Evolutionary conservation across 2,329 filamentous ascomycete genomes (phyloP).

Genomic region (Cladophialophora yegresii): DNA sequence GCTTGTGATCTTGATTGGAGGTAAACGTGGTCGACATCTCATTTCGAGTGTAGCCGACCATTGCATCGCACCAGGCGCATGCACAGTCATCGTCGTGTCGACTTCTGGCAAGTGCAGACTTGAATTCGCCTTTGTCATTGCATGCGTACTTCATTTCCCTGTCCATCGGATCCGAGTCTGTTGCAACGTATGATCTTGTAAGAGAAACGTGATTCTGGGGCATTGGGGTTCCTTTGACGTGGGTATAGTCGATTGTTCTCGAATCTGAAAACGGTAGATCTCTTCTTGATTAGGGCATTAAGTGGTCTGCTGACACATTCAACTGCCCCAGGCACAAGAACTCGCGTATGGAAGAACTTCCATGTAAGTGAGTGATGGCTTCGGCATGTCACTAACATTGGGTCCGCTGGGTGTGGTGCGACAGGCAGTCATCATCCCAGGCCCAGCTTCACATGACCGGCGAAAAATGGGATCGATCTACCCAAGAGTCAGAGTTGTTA

Average conservation of each 20-base stretch:
- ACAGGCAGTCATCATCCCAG: background rate
- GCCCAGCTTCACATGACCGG: background rate
- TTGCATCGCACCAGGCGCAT: background rate
- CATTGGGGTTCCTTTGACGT: background rate
- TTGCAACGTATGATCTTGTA: background rate
- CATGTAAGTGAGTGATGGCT: background rate
- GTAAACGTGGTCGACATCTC: background rate
- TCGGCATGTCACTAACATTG: background rate
- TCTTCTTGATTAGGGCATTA: too few species aligned
- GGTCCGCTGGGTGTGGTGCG: background rate
- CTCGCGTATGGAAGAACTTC: background rate
- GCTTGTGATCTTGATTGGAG: background rate
- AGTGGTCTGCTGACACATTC: background rate
- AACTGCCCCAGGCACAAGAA: background rate
- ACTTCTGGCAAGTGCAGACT: background rate
- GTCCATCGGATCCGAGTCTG: background rate
- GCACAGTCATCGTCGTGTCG: background rate
- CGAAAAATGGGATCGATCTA: background rate
- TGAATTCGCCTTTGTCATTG: background rate
- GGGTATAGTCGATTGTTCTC: background rate
- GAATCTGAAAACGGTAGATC: background rate
- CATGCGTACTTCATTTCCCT: background rate
- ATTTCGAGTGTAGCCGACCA: background rate
- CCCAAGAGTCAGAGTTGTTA: background rate
- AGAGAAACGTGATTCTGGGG: background rate